Base-by-base conservation (phyloP, 345 rosid genomes). In the Pugionium dolabratum region DNA sequence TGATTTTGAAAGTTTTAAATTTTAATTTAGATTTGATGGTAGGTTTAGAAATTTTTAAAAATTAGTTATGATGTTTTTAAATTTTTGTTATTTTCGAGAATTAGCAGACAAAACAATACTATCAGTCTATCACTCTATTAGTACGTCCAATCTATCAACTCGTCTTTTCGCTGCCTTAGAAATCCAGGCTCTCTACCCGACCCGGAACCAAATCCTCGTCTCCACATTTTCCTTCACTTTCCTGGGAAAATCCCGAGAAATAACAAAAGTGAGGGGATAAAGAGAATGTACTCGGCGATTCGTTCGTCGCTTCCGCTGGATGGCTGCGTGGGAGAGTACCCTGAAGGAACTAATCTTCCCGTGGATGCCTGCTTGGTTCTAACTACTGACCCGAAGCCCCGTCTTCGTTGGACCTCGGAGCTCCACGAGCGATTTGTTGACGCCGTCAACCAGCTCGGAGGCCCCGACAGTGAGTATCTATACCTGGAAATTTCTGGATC, bases 391-490 rank as follows among this genome's bases (percentile, higher is more conserved):
- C 95, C 98, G 6, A 92, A 89, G 73, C 98, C 98, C 54, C 89
- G 97, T 2, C 98, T 92, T 64, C 96, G 98, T 0, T 92, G 98
- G 98, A 89, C 98, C 6, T 74, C 91, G 5, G 98, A 92, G 76
- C 96, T 92, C 70, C 98, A 92, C 62, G 98, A 87, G 18, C 80
- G 98, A 74, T 92, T 92, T 72, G 78, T 92, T 11, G 97, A 92
- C 72, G 97, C 91, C 62, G 93, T 92, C 44, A 76, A 95, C 41
- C 93, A 92, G 72, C 92, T 92, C n/a, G 98, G 97, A 1, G 95
- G 98, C 44, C 97, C 98, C 53, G 98, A 89, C 65, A 89, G 98
- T 89, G 53, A 75, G 86, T 68, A 30, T 9, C 26, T 35, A 46
- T 59, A 2, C 4, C 25, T 18, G 29, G 6, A 40, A 26, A n/a